Percentiles rank a stretch among this genome's conserved stretches.
Conservation (phyloP, 148 eudicot genomes). For the Dysphania ambrosioides region DNA sequence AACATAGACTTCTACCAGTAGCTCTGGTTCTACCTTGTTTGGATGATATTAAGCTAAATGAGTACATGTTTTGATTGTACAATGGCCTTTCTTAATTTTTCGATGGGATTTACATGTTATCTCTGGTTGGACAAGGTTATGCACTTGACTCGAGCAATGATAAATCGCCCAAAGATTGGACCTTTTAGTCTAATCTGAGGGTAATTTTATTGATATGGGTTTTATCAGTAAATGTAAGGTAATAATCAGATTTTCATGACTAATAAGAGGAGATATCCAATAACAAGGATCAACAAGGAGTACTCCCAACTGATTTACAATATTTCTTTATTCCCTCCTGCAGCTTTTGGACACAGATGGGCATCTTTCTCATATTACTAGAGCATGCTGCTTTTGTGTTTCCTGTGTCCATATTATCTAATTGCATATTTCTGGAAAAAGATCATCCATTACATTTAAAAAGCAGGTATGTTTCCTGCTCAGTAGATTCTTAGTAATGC, state of each 20-base stretch:
- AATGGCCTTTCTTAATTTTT: background rate
- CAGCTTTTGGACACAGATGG: conserved; percentile 55
- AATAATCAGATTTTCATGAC: background rate
- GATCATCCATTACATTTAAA: conserved; percentile 52
- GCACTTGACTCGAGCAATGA: background rate
- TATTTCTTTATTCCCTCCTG: conserved; percentile 10
- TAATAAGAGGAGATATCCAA: background rate
- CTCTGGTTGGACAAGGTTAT: background rate
- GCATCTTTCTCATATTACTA: conserved; percentile 57
- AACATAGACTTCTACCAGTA: too few relatives aligned
- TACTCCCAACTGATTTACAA: background rate
- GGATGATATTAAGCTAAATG: background rate
- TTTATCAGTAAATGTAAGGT: too few relatives aligned
- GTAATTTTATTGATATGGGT: background rate
- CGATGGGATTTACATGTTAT: background rate
- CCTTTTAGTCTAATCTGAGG: background rate
- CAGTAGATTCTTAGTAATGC: background rate
- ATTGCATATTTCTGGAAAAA: conserved; percentile 39
- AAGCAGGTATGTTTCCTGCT: conserved; percentile 51
- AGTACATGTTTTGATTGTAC: background rate
- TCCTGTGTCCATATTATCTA: conserved; percentile 80
- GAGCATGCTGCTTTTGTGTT: conserved; percentile 94
- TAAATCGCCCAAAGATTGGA: background rate
- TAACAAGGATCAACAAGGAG: background rate
- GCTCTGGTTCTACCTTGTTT: background rate